Base-by-base conservation (phyloP, 352 stramenopile species). In the Pythium myriotylum region DNA sequence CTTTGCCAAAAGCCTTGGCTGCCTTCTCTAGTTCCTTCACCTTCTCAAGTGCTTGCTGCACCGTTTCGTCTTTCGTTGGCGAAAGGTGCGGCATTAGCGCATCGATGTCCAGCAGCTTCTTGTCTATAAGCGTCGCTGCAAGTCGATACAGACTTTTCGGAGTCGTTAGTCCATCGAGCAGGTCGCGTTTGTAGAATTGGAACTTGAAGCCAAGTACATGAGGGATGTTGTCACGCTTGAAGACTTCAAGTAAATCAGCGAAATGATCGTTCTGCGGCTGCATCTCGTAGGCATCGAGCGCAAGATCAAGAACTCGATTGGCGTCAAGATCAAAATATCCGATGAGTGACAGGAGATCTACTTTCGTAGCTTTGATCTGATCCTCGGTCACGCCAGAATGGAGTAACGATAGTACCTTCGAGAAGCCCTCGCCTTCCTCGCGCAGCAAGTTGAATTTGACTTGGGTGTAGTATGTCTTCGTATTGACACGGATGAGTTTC, bases 371-470 rank as follows among this genome's bases (percentile, higher is more conserved):
- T 22, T 86, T 74, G 17, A 95, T 69, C 43, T 90, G 80, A 32
- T 76, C 70, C 24, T 72, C 77, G 20, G 70, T 81, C 16, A 95
- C 73, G 42, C 81, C 79, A 23, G 81, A 89, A 54, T 95, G 83
- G 47, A 95, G 67, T 43, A 95, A 60, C 63, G 70, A 77, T 24
- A 98, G 54, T 46, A 98, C 77, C 60, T 99, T 99, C 10, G 94
- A 80, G 70, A 96, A 99, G 0, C 97, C 97, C 68, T 99, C 96
- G 32, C 89, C 98, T 76, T 99, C 96, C 72, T 99, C 97, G 16
- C 88, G 88, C 24, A 98, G 76, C 35, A 99, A 69, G 68, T 99
- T 99, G 70, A 97, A 99, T 73, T 98, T 98, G 72, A 95, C 84
- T 71, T 99, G 96, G 29, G 89, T 91, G 67, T 99, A 99, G 57